These are phyloP conservation scores for Petunia hybrid DNA, from an alignment of 305 asterid genomes.

Conservation along the genomic window DNA sequence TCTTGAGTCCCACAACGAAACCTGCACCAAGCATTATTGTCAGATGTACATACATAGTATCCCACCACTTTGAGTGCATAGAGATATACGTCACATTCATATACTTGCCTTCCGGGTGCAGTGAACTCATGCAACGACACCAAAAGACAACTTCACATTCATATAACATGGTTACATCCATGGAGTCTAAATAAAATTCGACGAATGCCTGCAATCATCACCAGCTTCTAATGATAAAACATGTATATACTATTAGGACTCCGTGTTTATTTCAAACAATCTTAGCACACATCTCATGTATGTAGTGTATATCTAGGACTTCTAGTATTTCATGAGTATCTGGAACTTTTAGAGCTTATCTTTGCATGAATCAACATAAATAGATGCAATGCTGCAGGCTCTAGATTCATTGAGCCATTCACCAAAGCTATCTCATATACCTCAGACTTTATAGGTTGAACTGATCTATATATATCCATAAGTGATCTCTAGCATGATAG, in stretches of 20 bases:
- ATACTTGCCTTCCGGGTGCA: neutral
- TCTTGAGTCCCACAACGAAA: constrained; percentile 45
- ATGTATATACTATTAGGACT: neutral
- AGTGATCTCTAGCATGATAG: neutral
- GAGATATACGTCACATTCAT: neutral
- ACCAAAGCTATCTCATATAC: too few species aligned
- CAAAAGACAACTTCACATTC: neutral
- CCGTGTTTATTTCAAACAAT: too few species aligned
- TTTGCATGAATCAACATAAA: too few species aligned
- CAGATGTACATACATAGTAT: constrained; percentile 8
- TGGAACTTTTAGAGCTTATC: too few species aligned
- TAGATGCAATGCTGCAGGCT: too few species aligned
- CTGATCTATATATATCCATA: neutral
- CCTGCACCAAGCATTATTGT: constrained; percentile 36
- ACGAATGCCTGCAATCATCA: neutral
- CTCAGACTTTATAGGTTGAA: neutral
- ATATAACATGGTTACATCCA: neutral
- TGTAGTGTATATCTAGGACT: too few species aligned
- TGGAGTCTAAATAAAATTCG: neutral
- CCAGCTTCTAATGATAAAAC: neutral
- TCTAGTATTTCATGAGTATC: too few species aligned
- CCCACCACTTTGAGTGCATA: neutral
- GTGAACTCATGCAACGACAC: neutral
- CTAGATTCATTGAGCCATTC: too few species aligned
- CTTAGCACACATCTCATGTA: too few species aligned